Evolutionary conservation across 2,329 filamentous ascomycete species (phyloP).

Genomic region (Aspergillus sp.): DNA sequence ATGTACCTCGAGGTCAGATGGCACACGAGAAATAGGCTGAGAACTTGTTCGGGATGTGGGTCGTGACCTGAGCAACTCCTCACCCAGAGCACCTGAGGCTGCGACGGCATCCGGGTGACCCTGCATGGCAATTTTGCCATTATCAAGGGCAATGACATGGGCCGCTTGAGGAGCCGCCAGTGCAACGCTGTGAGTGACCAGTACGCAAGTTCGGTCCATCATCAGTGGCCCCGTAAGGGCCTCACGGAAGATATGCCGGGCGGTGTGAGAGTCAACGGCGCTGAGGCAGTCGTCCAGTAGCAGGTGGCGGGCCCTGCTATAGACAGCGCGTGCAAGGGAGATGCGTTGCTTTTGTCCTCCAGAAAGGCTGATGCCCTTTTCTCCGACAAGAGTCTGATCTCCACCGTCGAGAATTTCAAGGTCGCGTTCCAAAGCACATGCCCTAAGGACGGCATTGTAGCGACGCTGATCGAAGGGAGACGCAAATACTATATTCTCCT

Average conservation of each 20-base stretch:
- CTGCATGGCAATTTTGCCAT: conserved; percentile 68
- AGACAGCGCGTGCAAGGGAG: conserved; percentile 90
- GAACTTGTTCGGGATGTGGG: conserved; percentile 63
- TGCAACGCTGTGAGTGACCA: conserved; percentile 92
- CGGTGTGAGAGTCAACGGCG: conserved; percentile 93
- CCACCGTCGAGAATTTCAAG: conserved; percentile 85
- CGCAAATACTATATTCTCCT: conserved; percentile 90
- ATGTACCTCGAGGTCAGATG: conserved; percentile 61
- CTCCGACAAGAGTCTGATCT: conserved; percentile 87
- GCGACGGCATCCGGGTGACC: conserved; percentile 72
- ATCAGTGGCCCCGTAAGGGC: conserved; percentile 85
- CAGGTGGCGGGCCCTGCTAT: conserved; percentile 84
- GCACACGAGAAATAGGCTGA: conserved; percentile 63
- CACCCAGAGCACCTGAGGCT: conserved; percentile 76
- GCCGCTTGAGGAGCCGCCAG: conserved; percentile 73
- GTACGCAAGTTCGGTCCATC: conserved; percentile 77
- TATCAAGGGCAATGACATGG: conserved; percentile 76
- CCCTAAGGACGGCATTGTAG: conserved; percentile 79
- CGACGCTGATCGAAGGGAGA: conserved; percentile 68
- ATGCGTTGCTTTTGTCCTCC: conserved; percentile 97
- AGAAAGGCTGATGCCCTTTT: conserved; percentile 94
- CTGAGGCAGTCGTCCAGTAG: conserved; percentile 92
- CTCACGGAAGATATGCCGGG: conserved; percentile 95
- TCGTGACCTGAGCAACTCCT: conserved; percentile 69
- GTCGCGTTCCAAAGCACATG: conserved; percentile 84